Conservation (phyloP, 1,139 yeast genomes). For the Meyerozyma sp. region DNA sequence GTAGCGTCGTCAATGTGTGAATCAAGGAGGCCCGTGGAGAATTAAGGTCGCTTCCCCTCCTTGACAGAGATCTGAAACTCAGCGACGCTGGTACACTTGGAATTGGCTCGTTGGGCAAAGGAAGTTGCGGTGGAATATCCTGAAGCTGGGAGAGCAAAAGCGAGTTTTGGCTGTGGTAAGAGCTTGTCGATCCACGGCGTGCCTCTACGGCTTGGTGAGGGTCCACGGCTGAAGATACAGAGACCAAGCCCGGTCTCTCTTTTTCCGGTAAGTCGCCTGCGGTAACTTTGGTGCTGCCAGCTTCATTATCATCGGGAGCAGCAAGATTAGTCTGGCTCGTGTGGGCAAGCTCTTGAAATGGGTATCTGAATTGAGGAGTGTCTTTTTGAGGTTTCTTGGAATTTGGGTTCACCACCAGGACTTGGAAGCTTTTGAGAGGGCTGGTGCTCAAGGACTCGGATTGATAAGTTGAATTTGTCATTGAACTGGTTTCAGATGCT, state of each 20-base stretch:
- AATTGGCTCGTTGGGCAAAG: slow-evolving; percentile 48
- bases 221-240: slow-evolving; percentile 17
- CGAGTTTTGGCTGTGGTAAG: slow-evolving; percentile 24
- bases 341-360: slow-evolving; percentile 44
- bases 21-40: slow-evolving; percentile 42
- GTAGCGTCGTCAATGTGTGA: slow-evolving; percentile 37
- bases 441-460: neutral
- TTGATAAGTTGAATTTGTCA: neutral
- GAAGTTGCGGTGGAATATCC: slow-evolving; percentile 50
- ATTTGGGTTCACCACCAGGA: slow-evolving; percentile 20
- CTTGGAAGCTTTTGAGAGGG: slow-evolving; percentile 6
- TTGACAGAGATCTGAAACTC: slow-evolving; percentile 25
- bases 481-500: neutral
- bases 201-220: slow-evolving; percentile 13
- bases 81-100: slow-evolving; percentile 42
- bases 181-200: slow-evolving; percentile 26
- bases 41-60: slow-evolving; percentile 30
- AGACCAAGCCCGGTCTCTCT: slow-evolving; percentile 9
- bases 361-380: slow-evolving; percentile 53
- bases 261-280: neutral
- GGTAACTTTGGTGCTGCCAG: neutral
- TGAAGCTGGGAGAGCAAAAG: slow-evolving; percentile 29
- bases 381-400: slow-evolving; percentile 25
- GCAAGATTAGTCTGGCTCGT: neutral
- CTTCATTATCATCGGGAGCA: neutral